phyloP scores from a whole-genome alignment of 805 yeast genomes.

The Myxozyma mucilagina region DNA sequence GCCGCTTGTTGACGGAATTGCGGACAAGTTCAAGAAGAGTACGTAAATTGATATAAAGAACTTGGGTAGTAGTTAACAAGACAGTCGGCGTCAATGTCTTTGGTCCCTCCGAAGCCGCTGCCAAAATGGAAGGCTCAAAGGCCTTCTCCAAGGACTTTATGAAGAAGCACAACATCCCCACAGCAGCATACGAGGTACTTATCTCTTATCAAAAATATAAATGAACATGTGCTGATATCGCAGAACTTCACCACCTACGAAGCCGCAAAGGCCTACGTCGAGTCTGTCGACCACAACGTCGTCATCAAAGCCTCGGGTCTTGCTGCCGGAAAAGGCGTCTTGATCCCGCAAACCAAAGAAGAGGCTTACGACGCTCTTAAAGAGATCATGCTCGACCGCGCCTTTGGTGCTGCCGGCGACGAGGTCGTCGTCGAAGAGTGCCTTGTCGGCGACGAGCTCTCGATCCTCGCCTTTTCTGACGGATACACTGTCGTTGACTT shows the following conservation, averaged over 20 bases:
- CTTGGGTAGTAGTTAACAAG: too few species aligned
- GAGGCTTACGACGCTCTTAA: conserved; percentile 85
- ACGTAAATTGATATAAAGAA: conserved; percentile 2
- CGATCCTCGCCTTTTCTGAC: conserved; percentile 87
- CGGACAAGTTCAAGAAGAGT: conserved; percentile 60
- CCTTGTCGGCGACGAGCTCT: conserved; percentile 94
- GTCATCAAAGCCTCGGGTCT: conserved; percentile 97
- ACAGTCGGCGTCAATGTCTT: conserved; percentile 87
- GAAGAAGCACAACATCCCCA: conserved; percentile 89
- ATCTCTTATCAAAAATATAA: not conserved
- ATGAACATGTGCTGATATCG: not conserved
- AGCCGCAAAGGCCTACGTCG: conserved; percentile 71
- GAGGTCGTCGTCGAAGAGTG: conserved; percentile 94
- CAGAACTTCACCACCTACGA: conserved; percentile 72
- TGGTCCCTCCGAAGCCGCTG: conserved; percentile 93
- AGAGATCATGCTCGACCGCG: conserved; percentile 84
- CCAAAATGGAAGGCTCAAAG: conserved; percentile 95
- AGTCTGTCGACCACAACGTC: conserved; percentile 64
- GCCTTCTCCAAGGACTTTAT: conserved; percentile 91
- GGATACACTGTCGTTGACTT: conserved; percentile 88
- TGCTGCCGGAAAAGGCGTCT: conserved; percentile 98
- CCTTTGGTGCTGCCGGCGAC: conserved; percentile 92
- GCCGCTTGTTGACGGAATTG: conserved; percentile 92
- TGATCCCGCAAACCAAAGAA: conserved; percentile 78
- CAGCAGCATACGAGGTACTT: conserved; percentile 69